phyloP scores from a whole-genome alignment of 139 green algal genomes.

The Coelastrella sp. region DNA sequence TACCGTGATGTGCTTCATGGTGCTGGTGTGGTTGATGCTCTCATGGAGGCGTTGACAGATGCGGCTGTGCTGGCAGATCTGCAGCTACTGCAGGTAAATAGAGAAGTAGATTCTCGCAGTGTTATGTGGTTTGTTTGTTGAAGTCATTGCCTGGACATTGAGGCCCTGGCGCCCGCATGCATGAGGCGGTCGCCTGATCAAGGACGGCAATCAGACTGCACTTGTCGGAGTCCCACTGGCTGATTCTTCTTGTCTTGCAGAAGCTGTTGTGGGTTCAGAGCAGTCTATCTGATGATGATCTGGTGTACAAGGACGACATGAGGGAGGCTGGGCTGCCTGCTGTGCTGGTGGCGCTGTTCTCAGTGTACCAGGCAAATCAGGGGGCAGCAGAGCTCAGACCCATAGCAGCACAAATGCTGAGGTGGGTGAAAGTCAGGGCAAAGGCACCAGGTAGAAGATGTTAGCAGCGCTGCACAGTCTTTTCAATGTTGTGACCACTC shows the following conservation, averaged over 20 bases:
- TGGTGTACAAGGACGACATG: slow-evolving; percentile 46
- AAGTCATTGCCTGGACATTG: no score
- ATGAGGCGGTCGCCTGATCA: no score
- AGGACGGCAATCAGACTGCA: no score
- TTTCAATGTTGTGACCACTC: no score
- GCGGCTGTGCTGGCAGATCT: slow-evolving; percentile 49
- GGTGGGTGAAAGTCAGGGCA: slow-evolving; percentile 15
- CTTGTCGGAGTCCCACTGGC: background rate
- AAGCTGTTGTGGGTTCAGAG: slow-evolving; percentile 56
- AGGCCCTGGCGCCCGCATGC: no score
- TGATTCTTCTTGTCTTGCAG: slow-evolving; percentile 28
- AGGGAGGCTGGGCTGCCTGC: slow-evolving; percentile 24
- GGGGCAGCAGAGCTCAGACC: slow-evolving; percentile 42
- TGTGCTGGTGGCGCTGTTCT: slow-evolving; percentile 43
- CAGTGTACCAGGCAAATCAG: slow-evolving; percentile 50
- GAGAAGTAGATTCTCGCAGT: background rate
- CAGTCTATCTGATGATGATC: slow-evolving; percentile 50
- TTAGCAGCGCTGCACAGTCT: no score
- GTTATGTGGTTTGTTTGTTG: no score
- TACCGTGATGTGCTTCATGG: slow-evolving; percentile 58
- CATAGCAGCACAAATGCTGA: slow-evolving; percentile 46
- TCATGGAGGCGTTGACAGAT: slow-evolving; percentile 40
- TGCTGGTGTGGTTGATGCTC: slow-evolving; percentile 50
- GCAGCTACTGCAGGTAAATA: slow-evolving; percentile 52
- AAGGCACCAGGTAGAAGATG: no score